These are phyloP conservation scores for Saccharomycopsis selenospora DNA, from an alignment of 805 yeast species.

Conservation along the genomic window DNA sequence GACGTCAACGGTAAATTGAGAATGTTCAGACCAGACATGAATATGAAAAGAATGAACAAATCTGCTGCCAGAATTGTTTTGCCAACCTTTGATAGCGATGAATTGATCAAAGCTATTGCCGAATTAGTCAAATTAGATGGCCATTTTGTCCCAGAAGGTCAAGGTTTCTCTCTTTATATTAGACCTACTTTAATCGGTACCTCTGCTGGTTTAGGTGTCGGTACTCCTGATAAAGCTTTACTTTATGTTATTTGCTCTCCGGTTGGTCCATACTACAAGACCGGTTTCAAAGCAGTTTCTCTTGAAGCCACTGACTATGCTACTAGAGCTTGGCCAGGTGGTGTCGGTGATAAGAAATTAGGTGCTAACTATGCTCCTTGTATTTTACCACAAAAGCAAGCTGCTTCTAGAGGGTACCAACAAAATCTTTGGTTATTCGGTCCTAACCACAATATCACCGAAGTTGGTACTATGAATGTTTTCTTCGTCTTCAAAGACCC, in stretches of 20 bases:
- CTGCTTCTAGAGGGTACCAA: slow-evolving; percentile 86
- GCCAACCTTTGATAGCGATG: slow-evolving; percentile 78
- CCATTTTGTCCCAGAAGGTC: slow-evolving; percentile 72
- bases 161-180: slow-evolving; percentile 85
- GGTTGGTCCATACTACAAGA: slow-evolving; percentile 91
- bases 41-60: slow-evolving; percentile 84
- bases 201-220: slow-evolving; percentile 79
- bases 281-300: slow-evolving; percentile 92
- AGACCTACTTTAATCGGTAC: slow-evolving; percentile 97
- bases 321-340: slow-evolving; percentile 99
- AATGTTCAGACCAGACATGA: slow-evolving; percentile 85
- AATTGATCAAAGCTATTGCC: slow-evolving; percentile 66
- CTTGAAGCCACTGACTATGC: slow-evolving; percentile 95
- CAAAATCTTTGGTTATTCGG: slow-evolving; percentile 97
- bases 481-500: slow-evolving; percentile 77
- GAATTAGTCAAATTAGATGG: slow-evolving; percentile 65
- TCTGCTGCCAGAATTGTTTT: slow-evolving; percentile 85
- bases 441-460: slow-evolving; percentile 79
- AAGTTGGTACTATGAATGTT: slow-evolving; percentile 96
- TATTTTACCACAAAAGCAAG: slow-evolving; percentile 81
- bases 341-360: slow-evolving; percentile 90
- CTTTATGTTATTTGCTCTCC: slow-evolving; percentile 88
- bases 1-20: slow-evolving; percentile 58
- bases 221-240: slow-evolving; percentile 72
- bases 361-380: slow-evolving; percentile 99